A percentile compares a stretch with the other conserved stretches of the same genome.
These are phyloP conservation scores for Alternaria triticina DNA, from an alignment of 2,329 filamentous ascomycete genomes.

Conservation along the genomic window DNA sequence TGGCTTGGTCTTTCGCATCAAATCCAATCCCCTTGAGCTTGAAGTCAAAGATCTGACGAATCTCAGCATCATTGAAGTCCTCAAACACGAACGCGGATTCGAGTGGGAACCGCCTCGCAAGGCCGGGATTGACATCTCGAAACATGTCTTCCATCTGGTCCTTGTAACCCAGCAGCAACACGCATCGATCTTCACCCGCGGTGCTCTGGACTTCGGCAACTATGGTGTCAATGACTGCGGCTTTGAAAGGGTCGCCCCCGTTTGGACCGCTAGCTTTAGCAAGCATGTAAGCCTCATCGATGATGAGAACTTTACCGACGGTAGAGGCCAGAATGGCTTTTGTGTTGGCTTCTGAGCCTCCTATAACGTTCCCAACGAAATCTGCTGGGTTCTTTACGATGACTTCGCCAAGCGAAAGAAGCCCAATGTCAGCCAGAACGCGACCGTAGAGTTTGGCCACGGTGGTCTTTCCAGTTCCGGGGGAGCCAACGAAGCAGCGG, in stretches of 20 bases:
- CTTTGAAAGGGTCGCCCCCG: constrained; percentile 61
- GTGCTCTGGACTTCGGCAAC: constrained; percentile 75
- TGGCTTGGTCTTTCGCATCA: constrained; percentile 59
- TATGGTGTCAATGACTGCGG: constrained; percentile 74
- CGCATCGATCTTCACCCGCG: constrained; percentile 74
- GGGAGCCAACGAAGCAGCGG: constrained; percentile 71
- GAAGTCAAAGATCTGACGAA: constrained; percentile 65
- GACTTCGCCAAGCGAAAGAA: constrained; percentile 74
- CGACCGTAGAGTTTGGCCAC: constrained; percentile 75
- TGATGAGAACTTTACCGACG: constrained; percentile 76
- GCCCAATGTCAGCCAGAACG: constrained; percentile 70
- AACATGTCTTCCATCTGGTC: constrained; percentile 75
- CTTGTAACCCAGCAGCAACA: constrained; percentile 73
- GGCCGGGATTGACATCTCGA: constrained; percentile 73
- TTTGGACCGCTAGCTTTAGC: constrained; percentile 49
- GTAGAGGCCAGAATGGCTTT: constrained; percentile 73
- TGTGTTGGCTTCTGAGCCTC: constrained; percentile 72
- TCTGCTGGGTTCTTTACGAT: constrained; percentile 75
- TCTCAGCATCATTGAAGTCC: constrained; percentile 67
- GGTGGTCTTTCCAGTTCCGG: constrained; percentile 61
- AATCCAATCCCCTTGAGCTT: constrained; percentile 68
- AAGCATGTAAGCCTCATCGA: constrained; percentile 80
- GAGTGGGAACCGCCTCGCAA: constrained; percentile 70
- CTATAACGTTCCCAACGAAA: constrained; percentile 69
- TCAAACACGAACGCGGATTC: constrained; percentile 70